Conservation (phyloP, 495 filamentous ascomycete genomes). For the Penicillium egyptiacum region DNA sequence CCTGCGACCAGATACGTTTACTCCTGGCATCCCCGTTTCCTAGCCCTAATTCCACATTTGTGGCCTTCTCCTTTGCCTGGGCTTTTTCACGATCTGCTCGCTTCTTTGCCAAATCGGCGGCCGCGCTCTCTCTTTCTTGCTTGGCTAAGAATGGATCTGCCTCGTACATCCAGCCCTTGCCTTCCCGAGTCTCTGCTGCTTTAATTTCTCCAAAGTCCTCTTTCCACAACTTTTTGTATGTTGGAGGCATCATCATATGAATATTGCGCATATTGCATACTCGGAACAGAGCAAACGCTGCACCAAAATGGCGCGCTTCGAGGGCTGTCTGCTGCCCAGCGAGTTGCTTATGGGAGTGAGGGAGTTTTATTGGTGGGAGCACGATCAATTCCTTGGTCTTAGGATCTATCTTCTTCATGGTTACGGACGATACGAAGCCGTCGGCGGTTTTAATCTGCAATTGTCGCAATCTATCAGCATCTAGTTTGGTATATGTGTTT, state of each 20-base stretch:
- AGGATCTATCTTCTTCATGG: constrained; percentile 71
- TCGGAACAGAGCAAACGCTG: constrained; percentile 84
- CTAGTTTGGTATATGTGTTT: constrained; percentile 1
- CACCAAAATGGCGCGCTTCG: constrained; percentile 90
- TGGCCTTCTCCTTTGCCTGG: constrained; percentile 61
- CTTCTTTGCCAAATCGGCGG: constrained; percentile 70
- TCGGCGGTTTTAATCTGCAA: constrained; percentile 51
- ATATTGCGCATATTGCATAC: constrained; percentile 93
- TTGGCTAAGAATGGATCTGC: constrained; percentile 86
- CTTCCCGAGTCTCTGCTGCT: constrained; percentile 69
- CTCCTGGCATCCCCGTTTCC: constrained; percentile 36
- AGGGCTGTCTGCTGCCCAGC: constrained; percentile 69
- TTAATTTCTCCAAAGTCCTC: constrained; percentile 78
- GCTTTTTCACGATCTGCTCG: constrained; percentile 58
- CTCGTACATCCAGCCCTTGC: constrained; percentile 88
- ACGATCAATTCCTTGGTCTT: constrained; percentile 76
- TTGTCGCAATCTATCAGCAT: constrained; percentile 16
- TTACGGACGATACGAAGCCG: constrained; percentile 76
- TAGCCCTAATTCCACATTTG: constrained; percentile 43
- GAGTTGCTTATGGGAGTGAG: constrained; percentile 66
- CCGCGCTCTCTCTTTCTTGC: constrained; percentile 74
- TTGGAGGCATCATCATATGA: constrained; percentile 90
- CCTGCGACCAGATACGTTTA: constrained; percentile 73
- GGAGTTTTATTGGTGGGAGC: constrained; percentile 80
- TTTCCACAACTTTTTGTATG: constrained; percentile 85